A percentile compares a stretch with the other conserved stretches of the same genome.
phyloP scores from a whole-genome alignment of 1,284 basidiomycete species.

The Fomitopsis pinicola region DNA sequence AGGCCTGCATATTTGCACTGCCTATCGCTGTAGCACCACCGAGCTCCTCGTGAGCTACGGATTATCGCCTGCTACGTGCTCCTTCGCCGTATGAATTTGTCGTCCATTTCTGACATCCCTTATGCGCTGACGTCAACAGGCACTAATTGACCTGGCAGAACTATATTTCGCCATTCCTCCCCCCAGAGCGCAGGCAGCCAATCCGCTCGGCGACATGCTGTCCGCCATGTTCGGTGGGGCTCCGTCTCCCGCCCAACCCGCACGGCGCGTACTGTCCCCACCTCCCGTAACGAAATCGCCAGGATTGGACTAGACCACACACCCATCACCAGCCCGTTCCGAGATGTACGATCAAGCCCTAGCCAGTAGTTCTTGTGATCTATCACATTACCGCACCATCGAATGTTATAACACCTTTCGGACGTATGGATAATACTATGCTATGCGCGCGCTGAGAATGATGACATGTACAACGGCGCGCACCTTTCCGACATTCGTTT shows the following conservation, averaged over 20 bases:
- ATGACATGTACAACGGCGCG: neutral
- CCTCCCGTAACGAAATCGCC: constrained; percentile 28
- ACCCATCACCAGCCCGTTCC: constrained; percentile 2
- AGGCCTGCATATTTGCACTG: neutral
- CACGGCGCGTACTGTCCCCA: constrained; percentile 39
- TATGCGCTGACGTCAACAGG: constrained; percentile 17
- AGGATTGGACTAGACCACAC: constrained; percentile 32
- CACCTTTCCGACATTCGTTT: neutral
- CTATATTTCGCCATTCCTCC: constrained; percentile 82
- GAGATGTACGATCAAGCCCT: neutral
- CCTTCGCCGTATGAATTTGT: neutral
- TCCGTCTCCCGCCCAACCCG: constrained; percentile 21
- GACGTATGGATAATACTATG: neutral
- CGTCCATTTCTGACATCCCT: neutral
- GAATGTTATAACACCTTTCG: neutral
- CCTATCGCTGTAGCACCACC: neutral
- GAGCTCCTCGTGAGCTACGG: neutral
- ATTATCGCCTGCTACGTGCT: neutral
- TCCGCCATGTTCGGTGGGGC: constrained; percentile 74
- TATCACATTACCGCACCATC: neutral
- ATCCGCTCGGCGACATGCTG: constrained; percentile 81
- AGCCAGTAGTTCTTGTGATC: neutral
- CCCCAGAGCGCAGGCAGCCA: constrained; percentile 63
- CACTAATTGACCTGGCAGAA: constrained; percentile 50
- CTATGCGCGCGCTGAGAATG: neutral